These are phyloP conservation scores for Gaeumannomyces sp. DNA, from an alignment of 2,329 filamentous ascomycete species.

Conservation along the genomic window DNA sequence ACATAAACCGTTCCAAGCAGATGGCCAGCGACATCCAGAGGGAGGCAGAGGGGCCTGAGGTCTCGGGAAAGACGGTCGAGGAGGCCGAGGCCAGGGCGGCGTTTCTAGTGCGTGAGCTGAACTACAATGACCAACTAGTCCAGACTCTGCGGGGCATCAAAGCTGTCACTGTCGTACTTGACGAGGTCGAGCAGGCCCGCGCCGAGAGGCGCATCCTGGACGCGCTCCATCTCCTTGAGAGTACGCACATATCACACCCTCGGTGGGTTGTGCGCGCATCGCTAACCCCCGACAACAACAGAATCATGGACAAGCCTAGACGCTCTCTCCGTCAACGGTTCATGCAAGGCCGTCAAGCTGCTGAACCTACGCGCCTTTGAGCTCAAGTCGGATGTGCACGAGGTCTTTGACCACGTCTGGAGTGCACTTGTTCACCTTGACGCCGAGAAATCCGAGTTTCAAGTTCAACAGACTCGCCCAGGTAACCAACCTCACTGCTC, in stretches of 20 bases:
- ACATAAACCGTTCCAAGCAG: slow-evolving; percentile 73
- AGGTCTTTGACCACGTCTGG: slow-evolving; percentile 67
- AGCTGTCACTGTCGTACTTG: slow-evolving; percentile 54
- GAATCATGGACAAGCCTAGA: slow-evolving; percentile 54
- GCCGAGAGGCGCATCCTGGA: slow-evolving; percentile 50
- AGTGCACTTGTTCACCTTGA: slow-evolving; percentile 60
- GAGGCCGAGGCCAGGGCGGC: slow-evolving; percentile 48
- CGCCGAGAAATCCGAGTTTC: slow-evolving; percentile 44
- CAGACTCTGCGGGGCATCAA: slow-evolving; percentile 45
- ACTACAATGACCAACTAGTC: slow-evolving; percentile 53
- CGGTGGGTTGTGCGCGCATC: too few species aligned
- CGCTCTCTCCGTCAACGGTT: slow-evolving; percentile 52
- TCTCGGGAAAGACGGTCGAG: slow-evolving; percentile 45
- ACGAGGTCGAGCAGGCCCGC: slow-evolving; percentile 52
- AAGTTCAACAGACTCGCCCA: slow-evolving; percentile 45
- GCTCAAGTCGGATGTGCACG: slow-evolving; percentile 59
- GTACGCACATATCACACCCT: slow-evolving; percentile 29
- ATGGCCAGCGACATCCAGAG: slow-evolving; percentile 77
- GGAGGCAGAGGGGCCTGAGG: slow-evolving; percentile 60
- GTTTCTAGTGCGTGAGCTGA: slow-evolving; percentile 52
- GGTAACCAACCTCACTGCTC: slow-evolving; percentile 31
- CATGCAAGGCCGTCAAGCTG: slow-evolving; percentile 57
- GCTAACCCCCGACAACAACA: slow-evolving; percentile 19
- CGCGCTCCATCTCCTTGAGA: slow-evolving; percentile 50
- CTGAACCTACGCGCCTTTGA: slow-evolving; percentile 59